Percentiles rank a stretch among this genome's conserved stretches.
Evolutionary conservation across 345 rosid genomes (phyloP).

Genomic region (Populus alba): DNA sequence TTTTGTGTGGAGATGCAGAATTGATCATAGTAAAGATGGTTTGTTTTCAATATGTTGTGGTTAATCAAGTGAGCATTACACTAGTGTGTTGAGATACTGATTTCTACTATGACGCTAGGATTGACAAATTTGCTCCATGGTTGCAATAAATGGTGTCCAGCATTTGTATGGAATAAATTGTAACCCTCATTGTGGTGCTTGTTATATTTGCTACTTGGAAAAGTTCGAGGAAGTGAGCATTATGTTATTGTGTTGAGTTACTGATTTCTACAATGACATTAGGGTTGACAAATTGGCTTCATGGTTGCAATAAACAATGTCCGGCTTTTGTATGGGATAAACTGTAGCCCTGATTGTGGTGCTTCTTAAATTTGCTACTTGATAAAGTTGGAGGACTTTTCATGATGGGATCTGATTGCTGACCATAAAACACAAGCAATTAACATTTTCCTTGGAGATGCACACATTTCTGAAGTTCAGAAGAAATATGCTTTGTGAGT

Average conservation of each 20-base stretch:
- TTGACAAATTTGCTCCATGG: neutral
- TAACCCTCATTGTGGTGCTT: neutral
- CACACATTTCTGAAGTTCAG: neutral
- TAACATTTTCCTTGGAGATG: neutral
- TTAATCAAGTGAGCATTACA: neutral
- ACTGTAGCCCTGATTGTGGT: neutral
- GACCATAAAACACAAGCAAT: neutral
- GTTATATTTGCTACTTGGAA: neutral
- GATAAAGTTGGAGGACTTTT: neutral
- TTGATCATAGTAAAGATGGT: neutral
- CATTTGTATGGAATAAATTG: neutral
- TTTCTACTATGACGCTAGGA: neutral
- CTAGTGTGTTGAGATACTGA: neutral
- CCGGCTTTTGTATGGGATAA: neutral
- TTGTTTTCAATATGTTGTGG: neutral
- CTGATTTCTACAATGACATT: neutral
- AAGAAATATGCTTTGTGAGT: neutral
- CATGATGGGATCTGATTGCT: neutral
- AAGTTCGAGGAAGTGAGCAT: neutral
- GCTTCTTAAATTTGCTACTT: neutral
- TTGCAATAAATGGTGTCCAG: neutral
- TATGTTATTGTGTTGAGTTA: neutral
- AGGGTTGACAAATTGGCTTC: neutral
- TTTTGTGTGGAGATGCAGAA: neutral
- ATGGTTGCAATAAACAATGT: neutral